These are phyloP conservation scores for Malus hybrid DNA, from an alignment of 331 rosid genomes.

Conservation along the genomic window DNA sequence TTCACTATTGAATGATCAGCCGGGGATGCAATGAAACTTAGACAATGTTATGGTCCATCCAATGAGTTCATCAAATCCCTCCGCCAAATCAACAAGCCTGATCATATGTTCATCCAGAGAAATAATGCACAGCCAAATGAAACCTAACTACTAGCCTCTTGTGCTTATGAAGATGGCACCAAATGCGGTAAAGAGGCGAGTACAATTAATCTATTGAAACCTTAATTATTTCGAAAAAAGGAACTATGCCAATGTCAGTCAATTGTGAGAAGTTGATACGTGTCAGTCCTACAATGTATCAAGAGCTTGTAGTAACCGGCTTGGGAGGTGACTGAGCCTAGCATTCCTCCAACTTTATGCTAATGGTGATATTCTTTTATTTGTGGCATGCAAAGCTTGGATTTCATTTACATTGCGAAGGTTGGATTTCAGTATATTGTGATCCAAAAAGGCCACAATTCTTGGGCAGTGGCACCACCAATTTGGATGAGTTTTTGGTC, in stretches of 20 bases:
- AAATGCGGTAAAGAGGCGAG: conserved; percentile 67
- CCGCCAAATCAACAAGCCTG: conserved; percentile 11
- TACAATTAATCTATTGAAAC: background rate
- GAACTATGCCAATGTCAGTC: background rate
- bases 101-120: background rate
- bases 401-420: too few relatives aligned
- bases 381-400: conserved; percentile 3
- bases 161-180: conserved; percentile 45
- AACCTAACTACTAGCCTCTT: conserved; percentile 33
- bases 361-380: background rate
- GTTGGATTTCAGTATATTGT: too few relatives aligned
- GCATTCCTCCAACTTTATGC: background rate
- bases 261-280: too few relatives aligned
- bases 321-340: background rate
- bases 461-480: too few relatives aligned
- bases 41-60: conserved; percentile 36
- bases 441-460: too few relatives aligned
- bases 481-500: too few relatives aligned
- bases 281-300: too few relatives aligned
- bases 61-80: conserved; percentile 52
- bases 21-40: conserved; percentile 12
- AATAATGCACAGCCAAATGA: background rate
- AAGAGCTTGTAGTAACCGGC: background rate
- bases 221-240: background rate
- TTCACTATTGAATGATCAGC: background rate